Base-by-base conservation (phyloP, 2,329 filamentous ascomycete genomes). In the Byssochlamys sp. region DNA sequence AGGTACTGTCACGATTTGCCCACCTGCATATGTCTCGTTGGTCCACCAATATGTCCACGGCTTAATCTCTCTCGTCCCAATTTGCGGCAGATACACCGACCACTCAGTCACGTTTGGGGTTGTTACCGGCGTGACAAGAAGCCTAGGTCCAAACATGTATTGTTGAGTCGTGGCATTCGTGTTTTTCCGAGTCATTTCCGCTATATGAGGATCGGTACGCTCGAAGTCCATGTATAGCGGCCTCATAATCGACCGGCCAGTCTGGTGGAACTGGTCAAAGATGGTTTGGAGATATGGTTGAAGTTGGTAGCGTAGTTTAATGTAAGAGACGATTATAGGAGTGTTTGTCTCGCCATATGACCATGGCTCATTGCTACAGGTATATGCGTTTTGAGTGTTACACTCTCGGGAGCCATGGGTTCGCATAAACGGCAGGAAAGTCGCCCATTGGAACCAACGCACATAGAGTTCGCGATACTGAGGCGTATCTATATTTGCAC, bases 401-500 rank as follows among this genome's bases (percentile, higher is more conserved):
- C 29, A 31, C 7, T 7, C 7, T 31, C 29, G 29, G 29, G 29
- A 31, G 7, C 52, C 52, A 28, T 54, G 52, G 28, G 14, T 54
- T 25, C 52, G 24, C 52, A 54, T 54, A 45, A 54, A n/a, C 26
- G 29, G 28, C 51, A 26, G 14, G 28, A 53, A 87, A 0, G 83
- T 73, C 0, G 81, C 84, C 83, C 84, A 88, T 63, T 87, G 84
- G 67, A 88, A 88, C 85, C 85, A 88, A 1, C 85, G 73, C 1
- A 84, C 80, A 58, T 87, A 83, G 0, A 88, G 71, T 65, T 88
- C 85, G 6, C 83, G 75, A 69, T 87, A 88, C 0, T 64, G 73
- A 0, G 84, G 82, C 59, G 84, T 77, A 0, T 85, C 85, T 4
- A 84, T 84, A 63, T 87, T 84, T n/a, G 45, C 45, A n/a, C n/a